Conservation (phyloP, 352 stramenopile species). For the Phytophthora hibernalis region DNA sequence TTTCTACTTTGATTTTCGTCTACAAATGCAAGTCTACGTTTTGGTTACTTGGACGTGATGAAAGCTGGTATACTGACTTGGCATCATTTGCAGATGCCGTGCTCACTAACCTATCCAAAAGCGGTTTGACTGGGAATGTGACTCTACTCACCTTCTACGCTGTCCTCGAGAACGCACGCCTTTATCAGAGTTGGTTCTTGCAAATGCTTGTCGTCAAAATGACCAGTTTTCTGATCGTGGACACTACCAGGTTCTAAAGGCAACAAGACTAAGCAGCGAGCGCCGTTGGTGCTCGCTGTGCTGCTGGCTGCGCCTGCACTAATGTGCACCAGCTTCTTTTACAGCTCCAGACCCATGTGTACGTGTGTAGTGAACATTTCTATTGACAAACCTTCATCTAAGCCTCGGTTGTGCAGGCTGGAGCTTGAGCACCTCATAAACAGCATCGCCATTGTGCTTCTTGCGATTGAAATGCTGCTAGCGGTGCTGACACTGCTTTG, state of each 20-base stretch:
- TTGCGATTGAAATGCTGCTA: slow-evolving; percentile 65
- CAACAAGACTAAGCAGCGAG: slow-evolving; percentile 77
- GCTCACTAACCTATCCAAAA: slow-evolving; percentile 56
- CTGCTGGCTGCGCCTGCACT: slow-evolving; percentile 58
- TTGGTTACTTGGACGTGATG: not conserved
- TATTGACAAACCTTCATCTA: slow-evolving; percentile 8
- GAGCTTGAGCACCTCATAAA: slow-evolving; percentile 71
- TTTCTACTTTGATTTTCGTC: slow-evolving; percentile 59
- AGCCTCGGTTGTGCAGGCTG: slow-evolving; percentile 38
- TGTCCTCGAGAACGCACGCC: slow-evolving; percentile 57
- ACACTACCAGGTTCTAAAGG: slow-evolving; percentile 69
- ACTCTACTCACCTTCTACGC: slow-evolving; percentile 70
- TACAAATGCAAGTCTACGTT: slow-evolving; percentile 67
- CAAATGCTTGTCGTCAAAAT: not conserved
- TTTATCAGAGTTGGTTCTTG: slow-evolving; percentile 66
- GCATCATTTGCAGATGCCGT: slow-evolving; percentile 42
- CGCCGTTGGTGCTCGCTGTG: slow-evolving; percentile 64
- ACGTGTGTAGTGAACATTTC: slow-evolving; percentile 15
- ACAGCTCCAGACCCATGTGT: slow-evolving; percentile 83
- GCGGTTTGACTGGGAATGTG: slow-evolving; percentile 65
- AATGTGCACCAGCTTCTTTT: slow-evolving; percentile 81
- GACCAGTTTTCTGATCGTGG: slow-evolving; percentile 2
- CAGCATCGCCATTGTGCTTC: slow-evolving; percentile 60
- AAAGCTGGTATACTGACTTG: slow-evolving; percentile 1
- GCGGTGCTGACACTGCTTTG: slow-evolving; percentile 49